Evolutionary conservation across 169 alveolate genomes (phyloP), one percentile per base, ranked within the genome.

Genomic region (Cryptosporidium ryanae): DNA sequence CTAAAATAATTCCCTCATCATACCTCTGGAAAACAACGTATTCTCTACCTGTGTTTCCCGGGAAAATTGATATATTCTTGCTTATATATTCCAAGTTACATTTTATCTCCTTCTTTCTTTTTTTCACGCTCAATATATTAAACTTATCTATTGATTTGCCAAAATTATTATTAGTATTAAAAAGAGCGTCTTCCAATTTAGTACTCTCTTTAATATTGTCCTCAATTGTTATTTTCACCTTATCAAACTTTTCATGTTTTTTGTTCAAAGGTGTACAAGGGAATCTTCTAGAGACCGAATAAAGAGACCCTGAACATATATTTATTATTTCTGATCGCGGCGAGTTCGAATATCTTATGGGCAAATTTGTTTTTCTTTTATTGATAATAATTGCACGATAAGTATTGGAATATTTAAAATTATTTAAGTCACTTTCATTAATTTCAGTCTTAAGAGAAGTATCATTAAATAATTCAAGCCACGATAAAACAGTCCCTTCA

Each of bases 261-360:
- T 46, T 25, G 52, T 68, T 76, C n/a, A 76, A 63, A 2, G 87
- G 87, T 21, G 87, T 76, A n/a, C 76, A 76, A 38, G 87, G 87
- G 54, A 57, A 76, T 18, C 57, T 38, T 21, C 27, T 49, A 25
- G 87, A 29, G 38, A 59, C 31, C 25, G 61, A 59, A 38, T 59
- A 76, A 21, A 76, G 44, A 38, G 71, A 59, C 1, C 46, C 59
- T 8, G 31, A 23, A 17, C 71, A 55, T 44, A 61, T 18, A 23
- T 55, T 76, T 29, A 71, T 50, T 2, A 76, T 59, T 32, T 57
- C 38, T 1, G 87, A 76, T 0, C 71, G 48, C 8, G 87, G 87
- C 38, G 63, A 57, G 50, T 76, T 76, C 23, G 87, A 54, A 76
- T 76, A 76, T 76, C 71, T 55, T 12, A 76, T 59, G n/a, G 87